phyloP scores from a whole-genome alignment of 768 basidiomycete genomes.

The Serpula lacrymans region DNA sequence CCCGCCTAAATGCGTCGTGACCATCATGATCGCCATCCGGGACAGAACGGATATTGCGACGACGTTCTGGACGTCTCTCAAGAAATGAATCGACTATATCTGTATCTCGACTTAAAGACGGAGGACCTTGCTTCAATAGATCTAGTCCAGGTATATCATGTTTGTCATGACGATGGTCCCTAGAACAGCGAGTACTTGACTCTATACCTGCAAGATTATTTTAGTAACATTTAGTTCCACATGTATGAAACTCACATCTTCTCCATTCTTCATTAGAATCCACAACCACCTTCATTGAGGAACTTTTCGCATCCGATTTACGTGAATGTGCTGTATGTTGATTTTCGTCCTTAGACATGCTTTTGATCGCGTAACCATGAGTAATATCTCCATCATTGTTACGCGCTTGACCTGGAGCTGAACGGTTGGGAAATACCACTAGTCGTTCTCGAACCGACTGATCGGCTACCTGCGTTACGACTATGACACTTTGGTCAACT shows the following conservation, averaged over 20 bases:
- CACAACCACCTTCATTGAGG: conserved; percentile 62
- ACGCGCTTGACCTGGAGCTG: too few relatives aligned
- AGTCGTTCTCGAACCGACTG: conserved; percentile 84
- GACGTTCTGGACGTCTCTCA: too few relatives aligned
- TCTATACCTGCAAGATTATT: conserved; percentile 22
- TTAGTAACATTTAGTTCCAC: conserved; percentile 6
- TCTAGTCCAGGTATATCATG: conserved; percentile 26
- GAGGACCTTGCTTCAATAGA: too few relatives aligned
- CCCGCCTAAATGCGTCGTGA: conserved; percentile 17
- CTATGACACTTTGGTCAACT: too few relatives aligned
- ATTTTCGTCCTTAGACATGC: too few relatives aligned
- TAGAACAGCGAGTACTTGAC: conserved; percentile 39
- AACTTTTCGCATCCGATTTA: conserved; percentile 56
- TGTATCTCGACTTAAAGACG: too few relatives aligned
- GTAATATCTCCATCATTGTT: conserved; percentile 67
- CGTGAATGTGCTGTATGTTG: conserved; percentile 40
- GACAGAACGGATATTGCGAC: conserved; percentile 16
- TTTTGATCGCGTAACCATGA: too few relatives aligned
- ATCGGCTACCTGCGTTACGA: conserved; percentile 82
- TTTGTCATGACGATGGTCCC: conserved; percentile 33
- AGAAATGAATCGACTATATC: too few relatives aligned
- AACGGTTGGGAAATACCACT: too few relatives aligned
- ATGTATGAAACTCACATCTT: conserved; percentile 52
- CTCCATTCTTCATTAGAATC: conserved; percentile 84
- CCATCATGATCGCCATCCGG: background rate